Conservation (phyloP, 2,329 filamentous ascomycete genomes). For the Fusarium sp. region DNA sequence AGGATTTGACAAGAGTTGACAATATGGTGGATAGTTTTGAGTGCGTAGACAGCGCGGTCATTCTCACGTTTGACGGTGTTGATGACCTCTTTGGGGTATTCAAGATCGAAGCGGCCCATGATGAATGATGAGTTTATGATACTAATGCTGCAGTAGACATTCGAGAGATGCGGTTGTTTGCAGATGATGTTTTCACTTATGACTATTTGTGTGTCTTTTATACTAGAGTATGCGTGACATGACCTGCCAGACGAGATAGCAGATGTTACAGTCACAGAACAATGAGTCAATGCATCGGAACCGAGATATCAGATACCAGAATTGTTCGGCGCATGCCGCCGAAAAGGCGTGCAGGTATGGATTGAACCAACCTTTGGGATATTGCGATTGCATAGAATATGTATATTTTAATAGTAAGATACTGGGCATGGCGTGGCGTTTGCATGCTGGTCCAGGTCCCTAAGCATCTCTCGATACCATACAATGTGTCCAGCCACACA, state of each 20-base stretch:
- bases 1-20: constrained; percentile 82
- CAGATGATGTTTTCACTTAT: not conserved
- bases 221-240: not conserved
- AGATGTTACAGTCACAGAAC: not conserved
- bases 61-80: constrained; percentile 79
- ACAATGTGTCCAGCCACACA: not conserved
- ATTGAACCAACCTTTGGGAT: no score
- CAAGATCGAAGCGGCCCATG: constrained; percentile 60
- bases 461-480: constrained; percentile 6
- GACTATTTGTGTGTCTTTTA: constrained; percentile 12
- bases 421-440: not conserved
- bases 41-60: constrained; percentile 77
- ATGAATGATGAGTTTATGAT: constrained; percentile 3
- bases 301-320: constrained; percentile 10
- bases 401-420: constrained; percentile 1
- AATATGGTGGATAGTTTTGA: constrained; percentile 80
- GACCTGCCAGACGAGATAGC: not conserved
- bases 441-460: constrained; percentile 4
- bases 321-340: constrained; percentile 14
- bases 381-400: not conserved
- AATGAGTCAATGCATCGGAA: constrained; percentile 18
- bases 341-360: not conserved
- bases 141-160: not conserved
- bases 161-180: not conserved
- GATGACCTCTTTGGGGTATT: constrained; percentile 74